phyloP scores from a whole-genome alignment of 1,284 basidiomycete genomes.

The Takashimella tepidaria region DNA sequence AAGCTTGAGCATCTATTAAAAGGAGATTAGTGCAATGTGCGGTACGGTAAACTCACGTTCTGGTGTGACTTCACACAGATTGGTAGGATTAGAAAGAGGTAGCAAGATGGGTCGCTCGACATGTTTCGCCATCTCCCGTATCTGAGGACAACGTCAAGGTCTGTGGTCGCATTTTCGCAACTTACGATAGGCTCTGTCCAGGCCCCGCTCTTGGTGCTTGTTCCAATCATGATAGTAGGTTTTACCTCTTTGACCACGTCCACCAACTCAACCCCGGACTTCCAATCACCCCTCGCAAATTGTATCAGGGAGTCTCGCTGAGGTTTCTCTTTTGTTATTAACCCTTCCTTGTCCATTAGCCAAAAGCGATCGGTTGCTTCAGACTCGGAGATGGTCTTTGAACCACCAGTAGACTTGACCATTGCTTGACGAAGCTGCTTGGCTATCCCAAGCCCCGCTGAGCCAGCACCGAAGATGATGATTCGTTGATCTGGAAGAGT shows the following conservation, averaged over 20 bases:
- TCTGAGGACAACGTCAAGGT: slow-evolving; percentile 4
- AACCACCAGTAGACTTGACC: not conserved
- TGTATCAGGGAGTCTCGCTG: slow-evolving; percentile 54
- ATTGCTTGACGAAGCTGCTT: not conserved
- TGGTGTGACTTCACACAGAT: slow-evolving; percentile 64
- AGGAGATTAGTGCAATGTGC: no score
- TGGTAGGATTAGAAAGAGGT: slow-evolving; percentile 71
- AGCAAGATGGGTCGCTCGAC: slow-evolving; percentile 72
- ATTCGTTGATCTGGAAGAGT: slow-evolving; percentile 63
- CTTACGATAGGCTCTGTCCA: slow-evolving; percentile 65
- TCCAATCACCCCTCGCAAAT: slow-evolving; percentile 53
- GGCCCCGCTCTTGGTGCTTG: slow-evolving; percentile 70
- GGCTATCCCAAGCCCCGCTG: slow-evolving; percentile 50
- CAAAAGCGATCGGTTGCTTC: slow-evolving; percentile 65
- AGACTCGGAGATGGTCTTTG: slow-evolving; percentile 46
- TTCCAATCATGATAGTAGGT: slow-evolving; percentile 73
- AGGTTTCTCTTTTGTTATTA: slow-evolving; percentile 51
- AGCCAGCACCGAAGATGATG: slow-evolving; percentile 66
- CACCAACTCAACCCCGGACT: slow-evolving; percentile 52
- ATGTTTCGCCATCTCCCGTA: slow-evolving; percentile 63
- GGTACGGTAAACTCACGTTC: slow-evolving; percentile 16
- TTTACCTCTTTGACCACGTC: slow-evolving; percentile 65
- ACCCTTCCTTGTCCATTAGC: slow-evolving; percentile 51
- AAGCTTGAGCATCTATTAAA: slow-evolving; percentile 43
- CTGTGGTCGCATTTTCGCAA: not conserved